Conservation (phyloP, 2,329 filamentous ascomycete species). For the Coniochaeta sp. region DNA sequence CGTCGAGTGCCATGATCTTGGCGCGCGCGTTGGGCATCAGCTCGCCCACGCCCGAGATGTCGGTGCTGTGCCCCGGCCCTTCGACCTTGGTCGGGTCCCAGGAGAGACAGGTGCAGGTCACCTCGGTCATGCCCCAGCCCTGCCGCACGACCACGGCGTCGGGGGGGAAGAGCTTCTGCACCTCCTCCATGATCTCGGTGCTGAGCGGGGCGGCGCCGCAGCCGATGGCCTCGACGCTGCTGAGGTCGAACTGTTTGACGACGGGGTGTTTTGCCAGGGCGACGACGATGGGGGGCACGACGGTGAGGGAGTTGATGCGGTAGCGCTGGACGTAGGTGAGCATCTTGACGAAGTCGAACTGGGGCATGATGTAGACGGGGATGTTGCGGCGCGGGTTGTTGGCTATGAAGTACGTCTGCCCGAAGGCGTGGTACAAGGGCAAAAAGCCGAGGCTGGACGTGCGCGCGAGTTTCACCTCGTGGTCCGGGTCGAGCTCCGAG, state of each 20-base stretch:
- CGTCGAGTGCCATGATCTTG: constrained; percentile 55
- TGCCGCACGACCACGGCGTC: constrained; percentile 40
- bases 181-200: constrained; percentile 48
- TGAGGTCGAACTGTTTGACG: constrained; percentile 59
- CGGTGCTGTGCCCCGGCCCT: constrained; percentile 23
- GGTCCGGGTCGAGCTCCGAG: constrained; percentile 34
- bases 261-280: constrained; percentile 65
- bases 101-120: constrained; percentile 61
- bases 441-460: constrained; percentile 56
- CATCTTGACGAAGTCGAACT: constrained; percentile 69
- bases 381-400: constrained; percentile 46
- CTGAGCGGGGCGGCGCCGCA: constrained; percentile 65
- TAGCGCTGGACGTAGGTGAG: constrained; percentile 60
- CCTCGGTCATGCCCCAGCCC: constrained; percentile 85
- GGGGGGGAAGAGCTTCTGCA: constrained; percentile 46
- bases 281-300: constrained; percentile 72
- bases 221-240: constrained; percentile 50
- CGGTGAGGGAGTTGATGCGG: constrained; percentile 56
- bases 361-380: constrained; percentile 70
- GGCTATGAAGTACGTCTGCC: constrained; percentile 64
- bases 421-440: constrained; percentile 70
- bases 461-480: constrained; percentile 27
- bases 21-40: constrained; percentile 62
- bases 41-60: constrained; percentile 53
- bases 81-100: constrained; percentile 44